phyloP scores from a whole-genome alignment of 257 asterid genomes.

The Plantago major region DNA sequence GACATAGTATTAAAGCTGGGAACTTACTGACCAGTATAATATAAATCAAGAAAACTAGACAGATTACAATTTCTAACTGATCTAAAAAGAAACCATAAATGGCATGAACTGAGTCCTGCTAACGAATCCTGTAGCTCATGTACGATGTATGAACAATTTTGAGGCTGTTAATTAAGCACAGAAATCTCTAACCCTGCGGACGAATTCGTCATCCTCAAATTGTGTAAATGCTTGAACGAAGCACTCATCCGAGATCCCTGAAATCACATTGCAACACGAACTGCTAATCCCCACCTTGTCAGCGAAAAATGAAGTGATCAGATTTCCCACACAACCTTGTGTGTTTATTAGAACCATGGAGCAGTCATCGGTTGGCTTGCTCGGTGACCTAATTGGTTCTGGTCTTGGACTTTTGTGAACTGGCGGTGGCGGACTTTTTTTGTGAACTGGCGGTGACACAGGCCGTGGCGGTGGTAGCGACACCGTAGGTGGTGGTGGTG shows the following conservation, averaged over 20 bases:
- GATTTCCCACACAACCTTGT: background rate
- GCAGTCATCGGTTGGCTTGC: background rate
- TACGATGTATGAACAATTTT: too few relatives aligned
- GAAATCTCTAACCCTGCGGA: background rate
- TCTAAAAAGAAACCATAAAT: too few relatives aligned
- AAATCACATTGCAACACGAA: background rate
- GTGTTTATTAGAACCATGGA: background rate
- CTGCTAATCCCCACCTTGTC: background rate
- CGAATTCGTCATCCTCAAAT: background rate
- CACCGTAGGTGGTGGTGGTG: background rate
- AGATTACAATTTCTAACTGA: too few relatives aligned
- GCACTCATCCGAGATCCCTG: background rate
- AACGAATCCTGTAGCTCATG: too few relatives aligned
- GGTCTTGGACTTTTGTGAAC: too few relatives aligned
- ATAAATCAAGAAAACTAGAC: too few relatives aligned
- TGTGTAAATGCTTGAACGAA: background rate
- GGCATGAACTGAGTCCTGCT: too few relatives aligned
- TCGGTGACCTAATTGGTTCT: too few relatives aligned
- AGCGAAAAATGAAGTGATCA: background rate
- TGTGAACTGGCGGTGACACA: background rate
- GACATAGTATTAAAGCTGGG: too few relatives aligned
- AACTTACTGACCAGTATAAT: too few relatives aligned
- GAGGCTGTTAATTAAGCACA: constrained; percentile 26
- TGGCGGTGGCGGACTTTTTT: too few relatives aligned
- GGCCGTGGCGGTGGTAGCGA: background rate